Conservation (phyloP, 1,284 basidiomycete genomes). For the Rhodofomes roseus region DNA sequence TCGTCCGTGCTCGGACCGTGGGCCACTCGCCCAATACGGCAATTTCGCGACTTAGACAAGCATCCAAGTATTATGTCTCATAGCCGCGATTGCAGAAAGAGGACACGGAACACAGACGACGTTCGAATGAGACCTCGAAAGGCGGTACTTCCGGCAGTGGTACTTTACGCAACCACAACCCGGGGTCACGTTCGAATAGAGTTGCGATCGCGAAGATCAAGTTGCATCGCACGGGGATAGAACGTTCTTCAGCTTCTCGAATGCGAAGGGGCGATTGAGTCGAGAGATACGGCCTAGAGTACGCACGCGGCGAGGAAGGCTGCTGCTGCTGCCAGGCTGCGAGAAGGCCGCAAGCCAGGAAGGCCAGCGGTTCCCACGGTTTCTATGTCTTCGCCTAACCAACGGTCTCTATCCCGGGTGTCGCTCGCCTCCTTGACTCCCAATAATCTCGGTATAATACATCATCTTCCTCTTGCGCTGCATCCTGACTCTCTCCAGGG, state of each 20-base stretch:
- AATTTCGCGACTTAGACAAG: no score
- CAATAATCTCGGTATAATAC: constrained; percentile 59
- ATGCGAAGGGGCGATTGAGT: neutral
- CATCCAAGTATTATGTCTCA: no score
- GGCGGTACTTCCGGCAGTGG: no score
- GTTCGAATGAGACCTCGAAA: no score
- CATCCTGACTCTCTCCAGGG: constrained; percentile 31
- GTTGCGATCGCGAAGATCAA: neutral
- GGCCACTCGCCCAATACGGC: no score
- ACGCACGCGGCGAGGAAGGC: neutral
- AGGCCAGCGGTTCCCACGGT: constrained; percentile 19
- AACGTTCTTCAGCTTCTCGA: neutral
- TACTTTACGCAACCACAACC: neutral
- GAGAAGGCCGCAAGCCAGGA: constrained; percentile 1
- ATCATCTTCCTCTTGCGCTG: neutral
- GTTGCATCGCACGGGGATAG: neutral
- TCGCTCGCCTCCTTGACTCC: constrained; percentile 70
- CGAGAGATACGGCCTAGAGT: neutral
- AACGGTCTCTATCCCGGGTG: constrained; percentile 41
- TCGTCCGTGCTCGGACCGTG: no score
- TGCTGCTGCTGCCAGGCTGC: neutral
- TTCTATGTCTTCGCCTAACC: constrained; percentile 32
- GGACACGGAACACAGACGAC: no score
- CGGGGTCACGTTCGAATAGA: neutral
- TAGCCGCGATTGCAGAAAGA: no score